A percentile compares a stretch with the other conserved stretches of the same genome.
These are phyloP conservation scores for Mortierella sp. DNA, from an alignment of 371 early-diverging fungal genomes.

Conservation along the genomic window DNA sequence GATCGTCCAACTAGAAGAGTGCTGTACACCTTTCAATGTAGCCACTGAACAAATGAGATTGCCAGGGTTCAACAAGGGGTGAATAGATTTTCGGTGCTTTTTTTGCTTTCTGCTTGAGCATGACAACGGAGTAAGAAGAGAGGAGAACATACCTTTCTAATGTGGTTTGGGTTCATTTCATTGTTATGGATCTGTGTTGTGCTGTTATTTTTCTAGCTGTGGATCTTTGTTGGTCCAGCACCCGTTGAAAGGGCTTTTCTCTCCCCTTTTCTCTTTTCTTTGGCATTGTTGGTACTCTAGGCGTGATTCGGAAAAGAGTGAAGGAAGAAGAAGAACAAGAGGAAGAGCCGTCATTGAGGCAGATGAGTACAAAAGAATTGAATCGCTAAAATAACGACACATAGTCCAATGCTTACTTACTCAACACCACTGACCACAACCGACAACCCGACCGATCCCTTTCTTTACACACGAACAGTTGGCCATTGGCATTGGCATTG, in stretches of 20 bases:
- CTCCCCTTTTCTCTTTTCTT: neutral
- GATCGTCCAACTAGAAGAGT: neutral
- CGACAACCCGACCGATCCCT: neutral
- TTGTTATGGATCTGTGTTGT: neutral
- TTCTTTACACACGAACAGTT: neutral
- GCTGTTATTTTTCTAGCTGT: neutral
- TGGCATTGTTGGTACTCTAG: neutral
- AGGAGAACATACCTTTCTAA: neutral
- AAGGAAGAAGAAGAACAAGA: neutral
- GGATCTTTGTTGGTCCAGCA: neutral
- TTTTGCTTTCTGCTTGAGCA: too few species aligned
- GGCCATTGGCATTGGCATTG: neutral
- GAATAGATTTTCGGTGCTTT: too few species aligned
- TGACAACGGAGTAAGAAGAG: neutral
- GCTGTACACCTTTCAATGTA: neutral
- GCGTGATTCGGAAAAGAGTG: neutral
- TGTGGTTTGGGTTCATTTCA: conserved; percentile 2
- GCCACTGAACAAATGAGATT: too few species aligned
- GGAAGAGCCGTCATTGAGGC: neutral
- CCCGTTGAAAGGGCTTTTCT: neutral
- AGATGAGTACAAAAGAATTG: neutral
- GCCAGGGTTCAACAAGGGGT: too few species aligned
- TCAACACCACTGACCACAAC: neutral
- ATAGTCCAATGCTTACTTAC: conserved; percentile 7
- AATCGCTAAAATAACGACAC: neutral